Evolutionary conservation across 768 basidiomycete species (phyloP), one percentile per base, ranked within the genome.

Genomic region (Leccinum subgranulosum): DNA sequence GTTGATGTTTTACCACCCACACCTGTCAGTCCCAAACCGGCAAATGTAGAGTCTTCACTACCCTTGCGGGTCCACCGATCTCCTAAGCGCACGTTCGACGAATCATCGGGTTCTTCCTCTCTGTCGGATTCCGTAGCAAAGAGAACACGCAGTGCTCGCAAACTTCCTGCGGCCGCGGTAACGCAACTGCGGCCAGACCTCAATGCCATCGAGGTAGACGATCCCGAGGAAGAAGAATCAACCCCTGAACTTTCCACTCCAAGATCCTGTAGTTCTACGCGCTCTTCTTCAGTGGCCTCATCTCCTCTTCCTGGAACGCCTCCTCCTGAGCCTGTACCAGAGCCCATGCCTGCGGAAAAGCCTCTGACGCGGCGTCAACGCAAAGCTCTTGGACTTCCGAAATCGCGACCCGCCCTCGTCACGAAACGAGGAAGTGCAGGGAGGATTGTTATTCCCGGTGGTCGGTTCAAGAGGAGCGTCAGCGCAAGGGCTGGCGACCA

Each of bases 301-400:
- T 75, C 77, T 12, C 71, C 75, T n/a, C 65, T 75, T 41, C 71
- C 75, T n/a, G 70, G 73, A 53, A 70, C 72, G 6, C 68, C 71
- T 0, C 69, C 74, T 43, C 68, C 69, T 1, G 69, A 70, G 11
- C 60, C 66, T 1, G 74, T 55, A 12, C 41, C 53, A 1, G 57
- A 61, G 21, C 53, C 60, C 9, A 48, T 41, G 11, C 46, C 6
- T 23, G 17, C 55, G 33, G 60, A 76, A 60, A 77, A 73, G 48
- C 77, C 76, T 6, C 54, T 92, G 48, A 92, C 88, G 7, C 74
- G 85, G 49, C 75, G 88, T 21, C 83, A 92, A 71, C 77, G 86
- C 33, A 91, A 86, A 73, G 76, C 75, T n/a, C 75, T 86, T 11
- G 86, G 87, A 2, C 68, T 91, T 45, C 87, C 88, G 0, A 88